Evolutionary conservation across 1,284 basidiomycete species (phyloP), one percentile per base, ranked within the genome.

Genomic region (Papiliotrema flavescens): DNA sequence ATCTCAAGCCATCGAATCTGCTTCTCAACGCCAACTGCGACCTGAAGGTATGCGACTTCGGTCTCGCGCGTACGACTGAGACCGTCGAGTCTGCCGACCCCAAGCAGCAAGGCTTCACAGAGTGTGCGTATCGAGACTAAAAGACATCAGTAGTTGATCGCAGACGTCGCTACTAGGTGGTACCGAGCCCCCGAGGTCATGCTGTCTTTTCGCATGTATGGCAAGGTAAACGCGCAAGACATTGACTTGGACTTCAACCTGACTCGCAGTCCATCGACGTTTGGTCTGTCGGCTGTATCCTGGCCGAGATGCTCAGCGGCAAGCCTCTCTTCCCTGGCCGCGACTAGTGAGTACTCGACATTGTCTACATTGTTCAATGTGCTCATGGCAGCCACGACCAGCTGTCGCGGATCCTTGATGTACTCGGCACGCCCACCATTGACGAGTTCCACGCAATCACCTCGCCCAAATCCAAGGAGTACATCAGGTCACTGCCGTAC

Each of bases 1-100:
- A 97, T 76, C 84, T 97, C 62, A 97, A 97, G 76, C 93, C 93
- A 0, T 93, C 91, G 34, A 97, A 97, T 68, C 81, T 96, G 8
- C 83, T 96, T n/a, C 81, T 97, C 52, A 96, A 96, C 68, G 90
- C 91, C 59, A 95, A 97, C 74, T 97, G 94, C 69, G 94, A 97
- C 71, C 84, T 97, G 62, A 96, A 96, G 73, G 90, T 93, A 51
- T 90, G 88, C 73, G 92, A 95, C 71, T 95, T 95, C 74, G 93
- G 93, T 34, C 81, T 96, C 24, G 93, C 93, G 2, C 82, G 91
- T 34, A 88, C 86, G 20, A 88, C 90, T 28, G 88, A 86, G 76
- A 91, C 89, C 9, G 88, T 88, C 9, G 84, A 89, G 66, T 88
- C 89, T 0, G 87, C 85, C 24, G 65, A 70, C 39, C 87, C 88